Conservation (phyloP, 1,284 basidiomycete genomes). For the Pterula multifida region DNA sequence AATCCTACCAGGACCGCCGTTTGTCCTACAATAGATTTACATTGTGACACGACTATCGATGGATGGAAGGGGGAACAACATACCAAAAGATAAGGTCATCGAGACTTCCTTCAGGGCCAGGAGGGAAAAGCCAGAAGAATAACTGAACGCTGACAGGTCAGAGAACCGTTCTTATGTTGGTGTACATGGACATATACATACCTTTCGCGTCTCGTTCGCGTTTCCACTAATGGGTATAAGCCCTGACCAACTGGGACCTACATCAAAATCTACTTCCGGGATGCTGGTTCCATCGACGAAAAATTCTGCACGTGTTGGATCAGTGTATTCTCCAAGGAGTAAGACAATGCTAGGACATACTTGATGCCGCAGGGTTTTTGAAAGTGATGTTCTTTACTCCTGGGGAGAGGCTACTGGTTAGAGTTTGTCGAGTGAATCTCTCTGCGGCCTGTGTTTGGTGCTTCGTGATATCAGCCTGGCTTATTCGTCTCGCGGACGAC, state of each 20-base stretch:
- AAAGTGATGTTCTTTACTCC: conserved; percentile 58
- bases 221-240: conserved; percentile 55
- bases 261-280: conserved; percentile 59
- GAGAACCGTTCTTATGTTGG: too few species aligned
- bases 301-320: conserved; percentile 34
- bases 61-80: conserved; percentile 4
- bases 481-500: conserved; percentile 12
- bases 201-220: conserved; percentile 54
- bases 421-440: conserved; percentile 18
- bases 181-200: conserved; percentile 14
- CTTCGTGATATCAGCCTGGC: conserved; percentile 9
- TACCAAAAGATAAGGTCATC: conserved; percentile 70
- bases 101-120: conserved; percentile 53
- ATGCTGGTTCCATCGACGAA: conserved; percentile 57
- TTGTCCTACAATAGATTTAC: conserved; percentile 26
- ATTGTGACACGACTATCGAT: not conserved
- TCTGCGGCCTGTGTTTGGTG: conserved; percentile 23
- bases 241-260: conserved; percentile 68
- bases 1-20: conserved; percentile 30
- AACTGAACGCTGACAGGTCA: conserved; percentile 27
- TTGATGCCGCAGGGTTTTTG: conserved; percentile 49
- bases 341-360: conserved; percentile 23
- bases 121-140: conserved; percentile 84
- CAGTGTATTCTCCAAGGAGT: not conserved
- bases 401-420: conserved; percentile 11